Evolutionary conservation across 345 rosid species (phyloP), one percentile per base, ranked within the genome.

Genomic region (Moricandia arvensis): DNA sequence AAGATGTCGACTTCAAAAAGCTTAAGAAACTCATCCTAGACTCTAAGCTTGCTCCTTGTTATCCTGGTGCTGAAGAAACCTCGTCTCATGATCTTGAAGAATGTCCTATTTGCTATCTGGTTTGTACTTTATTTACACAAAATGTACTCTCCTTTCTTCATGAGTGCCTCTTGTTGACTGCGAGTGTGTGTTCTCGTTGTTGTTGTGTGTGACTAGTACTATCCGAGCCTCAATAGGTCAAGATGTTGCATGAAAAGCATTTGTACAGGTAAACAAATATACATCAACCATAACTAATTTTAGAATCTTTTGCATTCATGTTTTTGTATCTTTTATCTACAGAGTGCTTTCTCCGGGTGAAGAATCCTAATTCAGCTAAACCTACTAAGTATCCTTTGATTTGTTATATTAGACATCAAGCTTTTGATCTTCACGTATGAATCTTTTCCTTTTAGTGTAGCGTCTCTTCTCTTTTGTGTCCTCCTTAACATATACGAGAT

Each of bases 341-440:
- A 96, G 99, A 96, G 85, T 96, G 99, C 79, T 96, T 93, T 82
- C 86, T 96, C 77, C 98, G 90, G 83, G 89, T 96, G 97, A 96
- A 96, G 86, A 90, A 86, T 88, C 97, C 97, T 30, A 89, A 85
- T 82, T 85, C 98, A 17, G 71, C 90, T 54, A 93, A 86, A 65
- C 97, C 98, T 79, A 91, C 95, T 4, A 93, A 88, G 98, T 91
- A 93, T 93, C 98, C 95, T 57, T 57, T 57, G 31, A 57, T 57
- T 21, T 57, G 33, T 12, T 5, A 26, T 26, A 7, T 11, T 18
- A 69, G 37, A 16, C 34, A 18, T 54, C 64, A 33, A 51, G 69
- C 53, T 47, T 75, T 68, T 60, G 34, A 16, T 43, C 7, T 53
- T 10, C 6, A 51, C 24, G 6, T 61, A 12, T 34, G 16, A 16